Conservation (phyloP, 2,329 filamentous ascomycete genomes). For the Ramularia collo-cygni region DNA sequence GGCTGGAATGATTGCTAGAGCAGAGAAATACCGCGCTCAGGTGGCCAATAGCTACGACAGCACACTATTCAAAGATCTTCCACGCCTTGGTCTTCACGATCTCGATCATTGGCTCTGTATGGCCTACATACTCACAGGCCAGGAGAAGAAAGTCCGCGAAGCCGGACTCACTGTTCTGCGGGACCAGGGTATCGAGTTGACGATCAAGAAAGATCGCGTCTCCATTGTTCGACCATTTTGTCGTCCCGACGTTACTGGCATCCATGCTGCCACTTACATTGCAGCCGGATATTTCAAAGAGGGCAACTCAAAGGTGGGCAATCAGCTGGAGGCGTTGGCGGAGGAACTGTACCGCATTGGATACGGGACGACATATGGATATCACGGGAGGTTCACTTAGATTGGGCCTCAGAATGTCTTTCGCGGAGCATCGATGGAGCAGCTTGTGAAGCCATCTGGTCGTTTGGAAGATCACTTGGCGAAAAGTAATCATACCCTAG, state of each 20-base stretch:
- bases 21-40: conserved; percentile 7
- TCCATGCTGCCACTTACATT: conserved; percentile 12
- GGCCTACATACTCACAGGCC: conserved; percentile 5
- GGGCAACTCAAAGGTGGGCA: conserved; percentile 3
- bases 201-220: conserved; percentile 2
- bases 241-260: conserved; percentile 3
- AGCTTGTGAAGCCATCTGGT: too few relatives aligned
- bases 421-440: too few relatives aligned
- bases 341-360: conserved; percentile 11
- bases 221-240: conserved; percentile 3
- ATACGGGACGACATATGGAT: conserved; percentile 10
- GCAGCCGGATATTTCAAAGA: conserved; percentile 3
- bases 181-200: conserved; percentile 9
- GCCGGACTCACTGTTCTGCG: conserved; percentile 6
- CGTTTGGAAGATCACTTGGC: too few relatives aligned
- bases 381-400: background rate
- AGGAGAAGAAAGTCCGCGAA: conserved; percentile 2
- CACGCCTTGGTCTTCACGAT: conserved; percentile 9
- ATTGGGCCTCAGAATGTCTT: too few relatives aligned
- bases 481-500: too few relatives aligned
- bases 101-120: conserved; percentile 16
- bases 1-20: conserved; percentile 2
- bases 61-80: conserved; percentile 6
- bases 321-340: conserved; percentile 10
- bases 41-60: conserved; percentile 10